These are phyloP conservation scores for Omphalotus guepiniiformis DNA, from an alignment of 768 basidiomycete genomes.

Conservation along the genomic window DNA sequence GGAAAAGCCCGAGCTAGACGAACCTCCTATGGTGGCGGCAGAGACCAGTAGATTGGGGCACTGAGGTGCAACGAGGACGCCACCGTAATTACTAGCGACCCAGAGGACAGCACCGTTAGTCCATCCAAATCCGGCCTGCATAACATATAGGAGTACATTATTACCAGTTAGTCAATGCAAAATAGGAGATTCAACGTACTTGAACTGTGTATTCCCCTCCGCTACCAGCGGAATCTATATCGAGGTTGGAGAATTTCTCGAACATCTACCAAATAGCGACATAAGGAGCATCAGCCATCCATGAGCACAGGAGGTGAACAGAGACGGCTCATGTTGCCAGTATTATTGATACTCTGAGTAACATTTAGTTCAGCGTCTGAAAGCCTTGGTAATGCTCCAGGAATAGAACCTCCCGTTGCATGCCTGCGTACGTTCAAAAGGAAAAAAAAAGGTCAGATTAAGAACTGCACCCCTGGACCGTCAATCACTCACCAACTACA, in stretches of 20 bases:
- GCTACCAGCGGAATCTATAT: slow-evolving; percentile 73
- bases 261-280: slow-evolving; percentile 70
- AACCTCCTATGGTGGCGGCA: background rate
- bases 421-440: slow-evolving; percentile 45
- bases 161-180: background rate
- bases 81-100: slow-evolving; percentile 65
- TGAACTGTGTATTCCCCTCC: slow-evolving; percentile 91
- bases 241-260: slow-evolving; percentile 78
- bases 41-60: slow-evolving; percentile 48
- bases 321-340: slow-evolving; percentile 60
- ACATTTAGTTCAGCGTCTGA: slow-evolving; percentile 67
- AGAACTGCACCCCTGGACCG: background rate
- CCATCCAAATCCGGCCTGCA: slow-evolving; percentile 80
- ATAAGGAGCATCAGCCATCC: background rate
- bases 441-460: background rate
- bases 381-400: slow-evolving; percentile 62
- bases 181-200: slow-evolving; percentile 27
- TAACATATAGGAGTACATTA: no score
- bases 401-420: slow-evolving; percentile 84
- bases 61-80: slow-evolving; percentile 50
- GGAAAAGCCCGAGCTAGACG: no score
- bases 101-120: slow-evolving; percentile 81
- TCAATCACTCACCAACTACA: slow-evolving; percentile 74
- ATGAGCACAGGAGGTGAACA: background rate
- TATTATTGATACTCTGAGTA: slow-evolving; percentile 61